Evolutionary conservation across 257 asterid species (phyloP).

Genomic region (Solanum medicagineum): DNA sequence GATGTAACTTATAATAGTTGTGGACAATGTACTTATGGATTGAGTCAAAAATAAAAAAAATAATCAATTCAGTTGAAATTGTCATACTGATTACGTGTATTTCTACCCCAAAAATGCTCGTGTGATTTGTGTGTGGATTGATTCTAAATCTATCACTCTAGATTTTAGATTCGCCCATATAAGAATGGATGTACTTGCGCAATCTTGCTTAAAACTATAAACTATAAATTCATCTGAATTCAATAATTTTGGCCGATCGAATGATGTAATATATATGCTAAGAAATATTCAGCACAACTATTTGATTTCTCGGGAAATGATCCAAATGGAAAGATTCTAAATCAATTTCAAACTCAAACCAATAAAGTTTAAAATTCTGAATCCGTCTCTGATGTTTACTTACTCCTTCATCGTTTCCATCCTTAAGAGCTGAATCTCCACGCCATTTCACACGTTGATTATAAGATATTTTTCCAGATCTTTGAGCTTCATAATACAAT

Average conservation of each 20-base stretch:
- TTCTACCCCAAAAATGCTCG: not conserved
- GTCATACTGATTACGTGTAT: not conserved
- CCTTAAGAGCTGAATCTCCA: conserved; percentile 45
- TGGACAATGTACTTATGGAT: not conserved
- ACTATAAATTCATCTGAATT: not conserved
- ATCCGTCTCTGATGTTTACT: not conserved
- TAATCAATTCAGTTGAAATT: not conserved
- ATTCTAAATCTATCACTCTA: not conserved
- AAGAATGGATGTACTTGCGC: not conserved
- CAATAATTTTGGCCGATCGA: not conserved
- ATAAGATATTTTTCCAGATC: conserved; percentile 50
- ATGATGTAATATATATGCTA: not conserved
- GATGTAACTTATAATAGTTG: not conserved
- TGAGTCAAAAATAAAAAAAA: not conserved
- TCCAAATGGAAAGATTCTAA: not conserved
- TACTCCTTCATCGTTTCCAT: conserved; percentile 40
- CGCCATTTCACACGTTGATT: conserved; percentile 47
- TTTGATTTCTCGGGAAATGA: not conserved
- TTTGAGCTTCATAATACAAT: conserved; percentile 60
- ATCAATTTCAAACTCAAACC: not conserved
- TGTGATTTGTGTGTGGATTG: not conserved
- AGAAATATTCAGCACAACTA: not conserved
- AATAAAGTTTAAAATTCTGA: not conserved
- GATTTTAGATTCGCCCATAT: not conserved
- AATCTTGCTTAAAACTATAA: not conserved